Conservation (phyloP, 148 eudicot species). For the Gaultheria prostrata region DNA sequence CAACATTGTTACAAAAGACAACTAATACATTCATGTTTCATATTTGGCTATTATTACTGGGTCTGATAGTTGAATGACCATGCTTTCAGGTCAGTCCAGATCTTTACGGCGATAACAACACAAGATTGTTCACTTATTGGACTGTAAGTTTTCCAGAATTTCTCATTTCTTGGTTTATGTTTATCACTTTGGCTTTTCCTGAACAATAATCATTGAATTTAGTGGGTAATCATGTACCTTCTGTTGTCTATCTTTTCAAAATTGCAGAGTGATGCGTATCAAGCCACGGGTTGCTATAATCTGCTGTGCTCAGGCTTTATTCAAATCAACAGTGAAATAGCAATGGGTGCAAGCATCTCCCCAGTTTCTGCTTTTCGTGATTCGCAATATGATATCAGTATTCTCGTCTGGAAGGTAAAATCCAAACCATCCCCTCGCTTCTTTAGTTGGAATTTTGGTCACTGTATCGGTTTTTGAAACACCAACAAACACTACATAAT, state of each 20-base stretch:
- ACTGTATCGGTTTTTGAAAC: not conserved
- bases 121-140: conserved; percentile 99
- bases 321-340: conserved; percentile 86
- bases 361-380: conserved; percentile 76
- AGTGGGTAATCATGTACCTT: not conserved
- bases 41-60: not conserved
- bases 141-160: conserved; percentile 53
- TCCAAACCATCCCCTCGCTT: conserved; percentile 15
- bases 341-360: conserved; percentile 99
- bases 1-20: not conserved
- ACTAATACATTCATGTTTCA: not conserved
- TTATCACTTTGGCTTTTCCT: not conserved
- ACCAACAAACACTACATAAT: not conserved
- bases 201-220: not conserved
- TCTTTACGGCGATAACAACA: conserved; percentile 96
- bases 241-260: conserved; percentile 7
- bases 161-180: not conserved
- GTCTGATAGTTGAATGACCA: conserved; percentile 14
- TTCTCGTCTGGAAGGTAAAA: conserved; percentile 97
- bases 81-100: conserved; percentile 89
- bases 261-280: conserved; percentile 95
- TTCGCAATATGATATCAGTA: conserved; percentile 94
- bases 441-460: not conserved
- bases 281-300: conserved; percentile 98
- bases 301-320: conserved; percentile 95